Percentiles rank a stretch among this genome's conserved stretches.
phyloP scores from a whole-genome alignment of 441 rosid species.

The Euphorbia celastroides region DNA sequence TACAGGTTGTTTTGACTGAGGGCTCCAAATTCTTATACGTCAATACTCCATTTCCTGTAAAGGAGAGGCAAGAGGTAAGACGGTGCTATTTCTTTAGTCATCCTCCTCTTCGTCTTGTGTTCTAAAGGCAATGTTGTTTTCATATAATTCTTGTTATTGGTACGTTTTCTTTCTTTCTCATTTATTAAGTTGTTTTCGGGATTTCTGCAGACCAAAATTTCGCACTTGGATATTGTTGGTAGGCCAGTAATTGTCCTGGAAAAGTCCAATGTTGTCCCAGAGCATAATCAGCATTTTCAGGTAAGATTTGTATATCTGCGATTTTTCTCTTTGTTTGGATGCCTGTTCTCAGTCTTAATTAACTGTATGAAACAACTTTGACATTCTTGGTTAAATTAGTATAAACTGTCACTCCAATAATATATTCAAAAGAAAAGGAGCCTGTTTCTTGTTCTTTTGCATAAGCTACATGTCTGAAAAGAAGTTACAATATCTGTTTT shows the following conservation, averaged over 20 bases:
- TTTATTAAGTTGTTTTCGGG: too few relatives aligned
- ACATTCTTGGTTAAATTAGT: too few relatives aligned
- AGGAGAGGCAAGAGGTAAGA: conserved; percentile 72
- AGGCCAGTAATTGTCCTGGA: conserved; percentile 81
- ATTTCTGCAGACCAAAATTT: conserved; percentile 71
- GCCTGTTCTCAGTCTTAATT: too few relatives aligned
- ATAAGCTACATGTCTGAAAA: background rate
- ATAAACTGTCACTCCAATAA: too few relatives aligned
- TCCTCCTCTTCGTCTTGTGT: conserved; percentile 6
- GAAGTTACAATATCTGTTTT: conserved; percentile 4
- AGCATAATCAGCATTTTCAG: conserved; percentile 89
- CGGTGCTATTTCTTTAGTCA: conserved; percentile 9
- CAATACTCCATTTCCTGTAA: conserved; percentile 68
- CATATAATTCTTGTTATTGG: too few relatives aligned
- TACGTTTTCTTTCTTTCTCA: conserved; percentile 13
- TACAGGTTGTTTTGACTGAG: conserved; percentile 92
- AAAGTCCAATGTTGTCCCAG: conserved; percentile 76
- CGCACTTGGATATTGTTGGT: conserved; percentile 84
- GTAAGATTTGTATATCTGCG: conserved; percentile 30
- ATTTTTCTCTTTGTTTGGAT: background rate
- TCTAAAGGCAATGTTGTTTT: background rate
- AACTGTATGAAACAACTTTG: background rate
- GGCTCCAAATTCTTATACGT: conserved; percentile 67
- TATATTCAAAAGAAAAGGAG: too few relatives aligned
- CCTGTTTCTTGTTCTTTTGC: background rate